Evolutionary conservation across 1,284 basidiomycete genomes (phyloP), one percentile per base, ranked within the genome.

Genomic region (Chalciporus sp.): DNA sequence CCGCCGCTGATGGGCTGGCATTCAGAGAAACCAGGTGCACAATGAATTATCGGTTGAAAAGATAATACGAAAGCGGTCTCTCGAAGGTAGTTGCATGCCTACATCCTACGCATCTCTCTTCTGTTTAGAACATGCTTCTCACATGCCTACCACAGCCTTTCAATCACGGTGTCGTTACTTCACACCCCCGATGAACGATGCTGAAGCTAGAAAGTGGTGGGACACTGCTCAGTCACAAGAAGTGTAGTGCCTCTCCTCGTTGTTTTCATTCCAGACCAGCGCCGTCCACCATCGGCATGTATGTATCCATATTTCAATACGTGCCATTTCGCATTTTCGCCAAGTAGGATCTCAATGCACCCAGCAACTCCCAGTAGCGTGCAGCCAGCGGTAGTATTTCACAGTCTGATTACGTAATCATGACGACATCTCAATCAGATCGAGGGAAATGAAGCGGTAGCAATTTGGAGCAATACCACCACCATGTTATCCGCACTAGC

Each of bases 151-250:
- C 49, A 62, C 55, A 95, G 93, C 89, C 31, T 95, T 95, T 72
- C 82, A 81, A 61, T 81, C 86, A 29, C 84, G 91, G 45, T 95
- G 93, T 76, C 85, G 82, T 65, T 94, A 89, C 72, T 95, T 94
- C 70, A 74, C 79, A 45, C 90, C 90, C 2, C 83, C 89, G 42
- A 60, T 72, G 50, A 76, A 80, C 10, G 86, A 92, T 64, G 68
- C 62, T 16, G 85, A 88, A 56, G 80, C 81, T 4, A 78, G 80
- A 49, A 77, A 75, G 63, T 85, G 90, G 81, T 94, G 91, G 92
- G 83, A 91, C 44, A 65, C 70, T 45, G 73, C 72, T n/a, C 70
- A 69, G 53, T 64, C 65, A 68, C 68, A 58, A 56, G 69, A 70
- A 70, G 55, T 47, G 33, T 72, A 71, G 69, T 55, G 59, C 67